phyloP scores from a whole-genome alignment of 306 rosid species.

The Urtica urens region DNA sequence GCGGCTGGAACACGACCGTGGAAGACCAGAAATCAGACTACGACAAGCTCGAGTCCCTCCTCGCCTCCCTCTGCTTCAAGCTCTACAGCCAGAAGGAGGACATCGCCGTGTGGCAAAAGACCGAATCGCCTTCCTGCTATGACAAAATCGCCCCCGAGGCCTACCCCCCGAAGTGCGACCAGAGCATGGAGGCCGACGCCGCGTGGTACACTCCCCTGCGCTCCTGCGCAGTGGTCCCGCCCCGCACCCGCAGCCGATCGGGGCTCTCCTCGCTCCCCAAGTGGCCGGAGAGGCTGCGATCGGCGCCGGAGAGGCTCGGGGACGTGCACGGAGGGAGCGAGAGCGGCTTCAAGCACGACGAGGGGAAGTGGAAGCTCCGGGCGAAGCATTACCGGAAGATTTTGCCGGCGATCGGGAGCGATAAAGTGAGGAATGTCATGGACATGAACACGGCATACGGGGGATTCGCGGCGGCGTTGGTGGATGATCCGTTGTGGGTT shows the following conservation, averaged over 20 bases:
- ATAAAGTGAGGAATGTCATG: conserved; percentile 83
- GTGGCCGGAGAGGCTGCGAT: conserved; percentile 75
- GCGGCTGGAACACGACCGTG: conserved; percentile 88
- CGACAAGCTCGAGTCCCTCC: conserved; percentile 60
- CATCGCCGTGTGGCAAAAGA: conserved; percentile 89
- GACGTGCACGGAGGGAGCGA: conserved; percentile 45
- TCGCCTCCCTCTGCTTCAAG: conserved; percentile 78
- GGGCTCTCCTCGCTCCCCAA: conserved; percentile 39
- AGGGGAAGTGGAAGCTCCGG: conserved; percentile 71
- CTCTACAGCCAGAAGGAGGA: conserved; percentile 83
- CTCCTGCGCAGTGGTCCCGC: conserved; percentile 63
- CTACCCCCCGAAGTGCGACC: conserved; percentile 86
- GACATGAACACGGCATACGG: conserved; percentile 91
- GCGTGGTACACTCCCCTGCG: conserved; percentile 98
- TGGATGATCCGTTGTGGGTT: conserved; percentile 85
- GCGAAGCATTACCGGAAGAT: conserved; percentile 74
- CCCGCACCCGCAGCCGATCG: conserved; percentile 47
- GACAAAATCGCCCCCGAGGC: conserved; percentile 43
- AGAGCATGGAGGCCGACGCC: conserved; percentile 79
- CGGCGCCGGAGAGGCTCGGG: conserved; percentile 56
- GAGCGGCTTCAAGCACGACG: conserved; percentile 60
- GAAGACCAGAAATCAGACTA: conserved; percentile 83
- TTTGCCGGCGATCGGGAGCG: conserved; percentile 70
- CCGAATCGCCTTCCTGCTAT: conserved; percentile 54
- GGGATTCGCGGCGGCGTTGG: conserved; percentile 71